Evolutionary conservation across 225 moss, liverwort and hornwort species (phyloP).

Genomic region (Polytrichum commune): DNA sequence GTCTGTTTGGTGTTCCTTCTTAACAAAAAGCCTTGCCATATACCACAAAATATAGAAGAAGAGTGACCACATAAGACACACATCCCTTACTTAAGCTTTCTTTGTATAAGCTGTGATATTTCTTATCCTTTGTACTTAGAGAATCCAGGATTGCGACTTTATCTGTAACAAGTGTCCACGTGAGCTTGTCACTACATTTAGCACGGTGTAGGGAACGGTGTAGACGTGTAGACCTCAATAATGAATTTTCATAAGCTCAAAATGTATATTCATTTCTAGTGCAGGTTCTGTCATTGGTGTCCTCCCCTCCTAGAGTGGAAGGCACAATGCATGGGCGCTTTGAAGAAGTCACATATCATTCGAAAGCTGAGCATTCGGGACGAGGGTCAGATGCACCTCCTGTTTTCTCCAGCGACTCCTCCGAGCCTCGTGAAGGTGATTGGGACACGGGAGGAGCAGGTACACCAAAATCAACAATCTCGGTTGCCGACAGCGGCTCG

Average conservation of each 20-base stretch:
- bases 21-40: too few species aligned
- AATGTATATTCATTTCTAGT: not conserved
- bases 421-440: not conserved
- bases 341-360: constrained; percentile 27
- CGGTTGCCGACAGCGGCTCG: constrained; percentile 16
- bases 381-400: constrained; percentile 12
- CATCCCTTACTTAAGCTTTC: not conserved
- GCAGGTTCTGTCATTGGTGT: constrained; percentile 11
- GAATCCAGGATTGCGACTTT: not conserved
- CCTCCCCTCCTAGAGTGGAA: constrained; percentile 21
- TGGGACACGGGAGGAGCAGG: not conserved
- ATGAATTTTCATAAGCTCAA: too few species aligned
- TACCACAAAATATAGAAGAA: too few species aligned
- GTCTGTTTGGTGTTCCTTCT: too few species aligned
- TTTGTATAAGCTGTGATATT: not conserved
- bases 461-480: constrained; percentile 16
- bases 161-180: too few species aligned
- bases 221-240: too few species aligned
- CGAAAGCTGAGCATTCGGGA: not conserved
- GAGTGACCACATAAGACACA: too few species aligned
- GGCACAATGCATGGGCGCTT: constrained; percentile 38
- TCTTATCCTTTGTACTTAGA: not conserved
- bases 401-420: constrained; percentile 22
- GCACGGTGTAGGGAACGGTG: too few species aligned
- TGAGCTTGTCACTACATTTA: too few species aligned